Base-by-base conservation (phyloP, 331 rosid species). In the Saraca asoca region DNA sequence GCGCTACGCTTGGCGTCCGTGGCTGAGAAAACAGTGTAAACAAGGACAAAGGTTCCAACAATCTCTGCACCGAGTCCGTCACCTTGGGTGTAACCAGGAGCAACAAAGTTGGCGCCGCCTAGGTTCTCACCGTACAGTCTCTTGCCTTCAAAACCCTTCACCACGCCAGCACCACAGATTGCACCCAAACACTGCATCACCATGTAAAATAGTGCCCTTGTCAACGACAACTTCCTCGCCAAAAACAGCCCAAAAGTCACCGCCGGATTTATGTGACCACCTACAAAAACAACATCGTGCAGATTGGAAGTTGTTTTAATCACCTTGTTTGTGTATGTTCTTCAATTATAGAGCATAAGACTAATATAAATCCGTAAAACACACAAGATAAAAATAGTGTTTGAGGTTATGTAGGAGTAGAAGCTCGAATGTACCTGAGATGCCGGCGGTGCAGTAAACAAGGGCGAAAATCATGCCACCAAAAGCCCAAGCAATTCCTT, bases 391-490 rank as follows among this genome's bases (percentile, higher is more conserved):
- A n/a, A n/a, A n/a, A n/a, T n/a, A n/a, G n/a, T 24, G 31, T 24
- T 3, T 24, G 3, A 24, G 31, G 3, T 24, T 24, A 3, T 1
- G 31, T 24, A 24, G 31, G 31, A 24, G 31, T 3, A 24, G 31
- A 1, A 24, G 1, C 31, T 24, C 1, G 1, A 1, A 24, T 0
- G 42, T 12, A 81, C 85, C 85, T 73, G 85, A 81, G 57, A 81
- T 81, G 3, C 85, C 85, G 9, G 85, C 85, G 19, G 85, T 81
- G 69, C 80, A 81, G 70, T 81, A 81, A 12, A 81, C 85, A 33
- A 81, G 85, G 20, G 85, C 85, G 46, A 81, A 81, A 72, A 81
- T 81, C 85, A 81, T 81, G 69, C 85, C 85, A 37, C 85, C 85
- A 42, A 81, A 81, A 69, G 85, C 69, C 85, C 85, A 81, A 61